Conservation (phyloP, 2,329 filamentous ascomycete species). For the Hypocreales sp. region DNA sequence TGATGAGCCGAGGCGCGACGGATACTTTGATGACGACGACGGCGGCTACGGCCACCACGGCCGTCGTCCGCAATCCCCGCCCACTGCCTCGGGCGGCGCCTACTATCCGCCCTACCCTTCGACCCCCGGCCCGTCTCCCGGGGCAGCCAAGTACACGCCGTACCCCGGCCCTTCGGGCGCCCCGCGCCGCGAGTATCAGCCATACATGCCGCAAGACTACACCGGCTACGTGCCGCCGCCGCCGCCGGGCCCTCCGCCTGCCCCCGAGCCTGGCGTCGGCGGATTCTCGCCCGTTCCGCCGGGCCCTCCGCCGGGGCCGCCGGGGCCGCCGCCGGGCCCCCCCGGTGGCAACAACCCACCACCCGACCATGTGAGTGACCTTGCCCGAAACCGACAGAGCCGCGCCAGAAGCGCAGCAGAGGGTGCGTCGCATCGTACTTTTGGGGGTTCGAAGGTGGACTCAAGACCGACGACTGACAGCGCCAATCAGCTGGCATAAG, state of each 20-base stretch:
- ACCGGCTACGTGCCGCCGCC: conserved; percentile 23
- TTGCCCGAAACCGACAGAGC: conserved; percentile 12
- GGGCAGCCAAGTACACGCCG: conserved; percentile 4
- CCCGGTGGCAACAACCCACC: conserved; percentile 16
- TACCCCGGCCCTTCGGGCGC: conserved; percentile 13
- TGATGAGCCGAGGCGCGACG: conserved; percentile 17
- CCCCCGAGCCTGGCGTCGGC: conserved; percentile 4
- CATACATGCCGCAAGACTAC: conserved; percentile 28
- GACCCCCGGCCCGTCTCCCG: conserved; percentile 10
- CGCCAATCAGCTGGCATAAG: too few species aligned
- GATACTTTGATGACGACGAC: conserved; percentile 19
- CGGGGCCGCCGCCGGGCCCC: conserved; percentile 3
- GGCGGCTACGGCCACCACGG: too few species aligned
- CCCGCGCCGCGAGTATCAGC: conserved; percentile 18
- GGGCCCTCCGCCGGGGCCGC: conserved; percentile 16
- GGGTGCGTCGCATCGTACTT: conserved; percentile 21
- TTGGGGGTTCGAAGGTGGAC: conserved; percentile 4
- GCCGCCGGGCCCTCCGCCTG: conserved; percentile 13
- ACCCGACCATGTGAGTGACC: conserved; percentile 29
- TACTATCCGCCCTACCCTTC: conserved; percentile 28
- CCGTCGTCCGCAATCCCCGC: conserved; percentile 27
- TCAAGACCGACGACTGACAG: conserved; percentile 8
- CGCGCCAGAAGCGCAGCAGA: conserved; percentile 14
- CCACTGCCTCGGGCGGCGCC: conserved; percentile 34
- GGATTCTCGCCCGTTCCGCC: conserved; percentile 12